phyloP scores from a whole-genome alignment of 345 rosid genomes.

The Sonneratia alba region DNA sequence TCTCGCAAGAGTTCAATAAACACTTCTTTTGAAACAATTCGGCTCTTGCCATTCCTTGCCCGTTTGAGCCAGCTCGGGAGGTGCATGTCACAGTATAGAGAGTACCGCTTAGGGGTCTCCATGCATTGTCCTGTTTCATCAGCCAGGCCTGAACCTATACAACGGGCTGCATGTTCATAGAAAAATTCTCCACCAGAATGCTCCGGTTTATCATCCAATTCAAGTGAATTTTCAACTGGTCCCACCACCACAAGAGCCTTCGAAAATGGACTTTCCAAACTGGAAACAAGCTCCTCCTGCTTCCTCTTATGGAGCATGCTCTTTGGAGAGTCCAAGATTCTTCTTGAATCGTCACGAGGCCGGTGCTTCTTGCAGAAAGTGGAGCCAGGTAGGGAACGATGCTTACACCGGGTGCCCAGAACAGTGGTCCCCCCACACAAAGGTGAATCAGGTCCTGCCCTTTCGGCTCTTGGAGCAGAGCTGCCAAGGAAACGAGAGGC shows the following conservation, averaged over 20 bases:
- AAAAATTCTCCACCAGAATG: slow-evolving; percentile 32
- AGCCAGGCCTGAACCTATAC: slow-evolving; percentile 52
- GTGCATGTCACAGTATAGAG: slow-evolving; percentile 81
- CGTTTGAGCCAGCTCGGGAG: slow-evolving; percentile 99
- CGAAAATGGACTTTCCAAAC: slow-evolving; percentile 30
- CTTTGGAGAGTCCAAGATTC: slow-evolving; percentile 19
- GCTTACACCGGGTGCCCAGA: slow-evolving; percentile 92
- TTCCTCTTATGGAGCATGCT: slow-evolving; percentile 38
- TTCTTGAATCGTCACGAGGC: slow-evolving; percentile 37
- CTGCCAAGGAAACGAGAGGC: slow-evolving; percentile 83
- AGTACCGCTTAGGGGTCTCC: slow-evolving; percentile 61
- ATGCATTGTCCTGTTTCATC: slow-evolving; percentile 40
- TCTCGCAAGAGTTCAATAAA: slow-evolving; percentile 61
- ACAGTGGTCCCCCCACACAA: slow-evolving; percentile 94
- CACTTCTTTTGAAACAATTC: slow-evolving; percentile 88
- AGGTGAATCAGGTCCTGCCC: slow-evolving; percentile 47
- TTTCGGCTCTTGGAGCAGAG: slow-evolving; percentile 38
- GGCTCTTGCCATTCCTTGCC: slow-evolving; percentile 96
- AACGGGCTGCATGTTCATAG: slow-evolving; percentile 20
- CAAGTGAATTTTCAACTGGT: slow-evolving; percentile 28
- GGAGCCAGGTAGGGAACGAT: slow-evolving; percentile 74
- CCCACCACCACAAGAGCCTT: slow-evolving; percentile 44
- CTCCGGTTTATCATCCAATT: slow-evolving; percentile 35
- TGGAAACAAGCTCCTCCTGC: slow-evolving; percentile 29
- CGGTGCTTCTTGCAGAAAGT: slow-evolving; percentile 86